phyloP scores from a whole-genome alignment of 2,329 filamentous ascomycete species.

The Cephalotrichum gorgonifer region DNA sequence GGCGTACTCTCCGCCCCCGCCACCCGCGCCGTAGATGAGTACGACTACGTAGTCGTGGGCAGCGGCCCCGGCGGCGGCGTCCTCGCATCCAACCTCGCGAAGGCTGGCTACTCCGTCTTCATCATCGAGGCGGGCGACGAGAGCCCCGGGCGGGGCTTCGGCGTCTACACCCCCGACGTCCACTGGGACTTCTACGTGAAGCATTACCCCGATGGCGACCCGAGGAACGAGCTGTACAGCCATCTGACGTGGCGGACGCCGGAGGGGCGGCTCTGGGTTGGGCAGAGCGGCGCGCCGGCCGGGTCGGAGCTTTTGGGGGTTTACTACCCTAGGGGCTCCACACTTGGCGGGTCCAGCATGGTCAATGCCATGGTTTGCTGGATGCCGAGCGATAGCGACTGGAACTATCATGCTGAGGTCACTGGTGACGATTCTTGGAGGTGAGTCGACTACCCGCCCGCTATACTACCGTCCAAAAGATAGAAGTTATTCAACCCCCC shows the following conservation, averaged over 20 bases:
- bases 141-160: conserved; percentile 15
- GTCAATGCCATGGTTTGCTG: conserved; percentile 21
- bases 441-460: background rate
- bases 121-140: conserved; percentile 50
- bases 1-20: background rate
- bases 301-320: conserved; percentile 28
- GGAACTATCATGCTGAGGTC: conserved; percentile 24
- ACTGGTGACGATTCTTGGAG: conserved; percentile 33
- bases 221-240: conserved; percentile 36
- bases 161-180: conserved; percentile 24
- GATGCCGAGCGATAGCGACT: conserved; percentile 22
- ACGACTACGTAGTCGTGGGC: conserved; percentile 49
- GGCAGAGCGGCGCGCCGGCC: conserved; percentile 6
- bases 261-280: conserved; percentile 21
- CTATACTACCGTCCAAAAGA: too few species aligned
- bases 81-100: conserved; percentile 42
- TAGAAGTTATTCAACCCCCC: background rate
- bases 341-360: conserved; percentile 23
- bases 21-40: background rate
- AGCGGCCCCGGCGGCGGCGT: conserved; percentile 46
- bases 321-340: conserved; percentile 25
- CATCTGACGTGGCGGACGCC: conserved; percentile 31
- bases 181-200: conserved; percentile 52
- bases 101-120: conserved; percentile 45
- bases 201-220: conserved; percentile 42